Percentiles rank a stretch among this genome's conserved stretches.
These are phyloP conservation scores for Arabidopsis arenosa DNA, from an alignment of 345 rosid species.

Conservation along the genomic window DNA sequence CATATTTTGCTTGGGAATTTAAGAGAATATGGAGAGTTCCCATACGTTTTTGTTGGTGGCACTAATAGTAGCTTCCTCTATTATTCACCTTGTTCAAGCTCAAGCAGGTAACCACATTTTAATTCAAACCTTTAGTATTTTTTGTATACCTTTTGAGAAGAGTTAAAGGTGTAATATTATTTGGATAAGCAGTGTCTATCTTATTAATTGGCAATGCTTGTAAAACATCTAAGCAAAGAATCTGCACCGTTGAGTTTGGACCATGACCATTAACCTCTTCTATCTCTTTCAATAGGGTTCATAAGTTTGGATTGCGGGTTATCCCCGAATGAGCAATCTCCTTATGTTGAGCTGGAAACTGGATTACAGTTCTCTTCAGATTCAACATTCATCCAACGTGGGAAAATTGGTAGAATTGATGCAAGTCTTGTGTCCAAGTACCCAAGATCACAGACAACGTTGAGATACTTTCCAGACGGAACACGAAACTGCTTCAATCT, in stretches of 20 bases:
- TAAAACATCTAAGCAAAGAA: too few relatives aligned
- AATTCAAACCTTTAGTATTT: too few relatives aligned
- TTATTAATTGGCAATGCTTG: too few relatives aligned
- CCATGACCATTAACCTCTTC: too few relatives aligned
- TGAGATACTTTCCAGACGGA: slow-evolving; percentile 52
- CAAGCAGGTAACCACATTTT: slow-evolving; percentile 10
- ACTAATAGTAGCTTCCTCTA: neutral
- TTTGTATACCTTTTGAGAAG: too few relatives aligned
- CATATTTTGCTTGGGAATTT: neutral
- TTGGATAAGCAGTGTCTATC: too few relatives aligned
- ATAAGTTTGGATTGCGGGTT: slow-evolving; percentile 53
- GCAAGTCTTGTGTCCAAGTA: neutral
- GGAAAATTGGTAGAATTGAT: slow-evolving; percentile 20
- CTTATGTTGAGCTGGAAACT: slow-evolving; percentile 35
- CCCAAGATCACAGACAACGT: neutral
- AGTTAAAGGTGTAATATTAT: too few relatives aligned
- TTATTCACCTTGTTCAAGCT: neutral
- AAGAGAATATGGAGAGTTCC: neutral
- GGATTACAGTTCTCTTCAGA: slow-evolving; percentile 44
- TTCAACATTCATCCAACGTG: slow-evolving; percentile 33
- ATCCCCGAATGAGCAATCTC: slow-evolving; percentile 20
- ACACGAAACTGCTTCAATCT: slow-evolving; percentile 47
- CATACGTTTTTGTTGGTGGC: slow-evolving; percentile 1
- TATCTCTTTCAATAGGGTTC: slow-evolving; percentile 29
- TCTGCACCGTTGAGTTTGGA: too few relatives aligned